Evolutionary conservation across 305 asterid species (phyloP).

Genomic region (Petunia hybrid): DNA sequence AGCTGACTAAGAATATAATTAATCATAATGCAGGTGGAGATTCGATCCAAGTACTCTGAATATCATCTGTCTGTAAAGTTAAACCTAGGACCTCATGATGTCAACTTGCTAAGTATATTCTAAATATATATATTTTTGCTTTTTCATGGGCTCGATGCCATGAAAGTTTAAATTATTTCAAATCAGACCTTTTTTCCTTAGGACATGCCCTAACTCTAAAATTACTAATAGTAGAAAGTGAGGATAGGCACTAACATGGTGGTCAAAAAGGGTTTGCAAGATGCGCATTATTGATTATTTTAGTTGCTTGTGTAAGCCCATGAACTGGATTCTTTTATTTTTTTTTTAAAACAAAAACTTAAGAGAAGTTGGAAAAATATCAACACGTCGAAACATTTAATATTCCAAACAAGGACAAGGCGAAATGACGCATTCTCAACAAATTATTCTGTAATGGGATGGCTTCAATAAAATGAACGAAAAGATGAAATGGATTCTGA

Average conservation of each 20-base stretch:
- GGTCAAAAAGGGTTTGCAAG: conserved; percentile 51
- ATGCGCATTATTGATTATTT: conserved; percentile 27
- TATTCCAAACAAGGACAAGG: conserved; percentile 39
- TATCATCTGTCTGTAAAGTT: conserved; percentile 51
- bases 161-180: background rate
- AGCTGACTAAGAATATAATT: background rate
- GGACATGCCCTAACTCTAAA: conserved; percentile 32
- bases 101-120: conserved; percentile 39
- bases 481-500: conserved; percentile 53
- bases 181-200: conserved; percentile 19
- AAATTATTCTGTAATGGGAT: conserved; percentile 40
- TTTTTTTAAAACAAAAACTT: background rate
- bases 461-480: conserved; percentile 33
- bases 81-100: conserved; percentile 44
- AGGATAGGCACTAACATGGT: conserved; percentile 58
- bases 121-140: conserved; percentile 7
- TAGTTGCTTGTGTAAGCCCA: conserved; percentile 37
- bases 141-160: conserved; percentile 57
- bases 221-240: conserved; percentile 57
- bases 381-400: conserved; percentile 43
- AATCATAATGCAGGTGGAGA: background rate
- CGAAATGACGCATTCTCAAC: conserved; percentile 49
- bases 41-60: background rate
- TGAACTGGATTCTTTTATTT: conserved; percentile 57
- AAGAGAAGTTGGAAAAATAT: conserved; percentile 20